phyloP scores from a whole-genome alignment of 805 yeast species.

The Millerago galiae region DNA sequence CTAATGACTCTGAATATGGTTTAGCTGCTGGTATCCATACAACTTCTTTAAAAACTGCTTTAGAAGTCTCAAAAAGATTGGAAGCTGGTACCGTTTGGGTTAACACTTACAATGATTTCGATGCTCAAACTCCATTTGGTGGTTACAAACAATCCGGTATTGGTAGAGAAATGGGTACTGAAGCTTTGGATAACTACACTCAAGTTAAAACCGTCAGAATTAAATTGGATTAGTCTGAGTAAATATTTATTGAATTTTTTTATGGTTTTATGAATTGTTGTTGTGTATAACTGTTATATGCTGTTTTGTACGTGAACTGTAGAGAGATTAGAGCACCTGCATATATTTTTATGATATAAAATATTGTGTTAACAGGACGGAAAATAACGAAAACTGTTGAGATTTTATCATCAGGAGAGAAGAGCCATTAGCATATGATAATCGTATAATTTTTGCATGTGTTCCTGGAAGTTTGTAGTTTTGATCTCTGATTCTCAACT shows the following conservation, averaged over 20 bases:
- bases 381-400: no score
- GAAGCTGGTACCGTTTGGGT: conserved; percentile 14
- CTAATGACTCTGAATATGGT: conserved; percentile 10
- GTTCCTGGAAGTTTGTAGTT: no score
- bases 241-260: background rate
- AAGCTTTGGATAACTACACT: conserved; percentile 12
- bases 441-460: no score
- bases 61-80: conserved; percentile 8
- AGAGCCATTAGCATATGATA: no score
- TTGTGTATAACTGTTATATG: no score
- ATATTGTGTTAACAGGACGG: no score
- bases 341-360: no score
- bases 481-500: no score
- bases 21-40: conserved; percentile 13
- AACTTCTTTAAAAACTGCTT: conserved; percentile 9
- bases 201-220: conserved; percentile 12
- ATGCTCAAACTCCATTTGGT: conserved; percentile 13
- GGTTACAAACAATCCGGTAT: conserved; percentile 13
- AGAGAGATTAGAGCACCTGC: no score
- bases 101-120: conserved; percentile 12
- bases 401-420: no score
- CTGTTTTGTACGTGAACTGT: no score
- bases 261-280: background rate
- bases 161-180: conserved; percentile 13
- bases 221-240: conserved; percentile 4